Evolutionary conservation across 2,329 filamentous ascomycete species (phyloP), one percentile per base, ranked within the genome.

Genomic region (Stylonectria norvegica): DNA sequence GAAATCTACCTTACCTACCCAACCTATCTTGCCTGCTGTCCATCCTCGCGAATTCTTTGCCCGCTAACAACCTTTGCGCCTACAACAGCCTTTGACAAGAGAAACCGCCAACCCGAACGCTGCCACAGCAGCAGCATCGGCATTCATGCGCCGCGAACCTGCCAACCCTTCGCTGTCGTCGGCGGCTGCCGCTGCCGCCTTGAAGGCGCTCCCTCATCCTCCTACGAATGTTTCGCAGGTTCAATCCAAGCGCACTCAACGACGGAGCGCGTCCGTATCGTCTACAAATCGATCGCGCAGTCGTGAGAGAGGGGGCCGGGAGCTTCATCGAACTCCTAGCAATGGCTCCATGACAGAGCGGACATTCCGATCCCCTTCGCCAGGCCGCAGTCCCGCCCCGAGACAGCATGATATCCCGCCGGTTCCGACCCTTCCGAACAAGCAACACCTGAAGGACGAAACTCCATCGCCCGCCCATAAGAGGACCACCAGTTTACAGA

Each of bases 291-390:
- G n/a, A n/a, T n/a, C n/a, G 34, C 73, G 71, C 23, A 79, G 75
- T 49, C 67, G 64, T 34, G 65, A 68, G 27, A 53, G 65, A 32
- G 59, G 67, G 43, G 63, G 67, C 50, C 52, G 65, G 49, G 68
- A 70, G 37, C 68, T 90, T 45, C 75, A 83, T 47, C 74, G 87
- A 56, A 73, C 76, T 25, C 76, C 73, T 40, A 94, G 90, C 65
- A 78, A 78, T 19, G 77, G 81, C 16, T 95, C 89, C 35, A 95
- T 97, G 90, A 84, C 80, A 20, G 86, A 91, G 61, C 80, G 91
- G 42, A 90, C 89, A 1, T 95, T 96, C 64, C 81, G 90, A 52
- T 85, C 85, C 10, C 81, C 83, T 4, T 94, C 83, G 4, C 87
- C 57, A 16, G 63, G 45, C 71, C 62, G 59, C 71, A 72, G 64